Percentiles rank a stretch among this genome's conserved stretches.
phyloP scores from a whole-genome alignment of 1,284 basidiomycete species.

The Microbotryomycetes sp. region DNA sequence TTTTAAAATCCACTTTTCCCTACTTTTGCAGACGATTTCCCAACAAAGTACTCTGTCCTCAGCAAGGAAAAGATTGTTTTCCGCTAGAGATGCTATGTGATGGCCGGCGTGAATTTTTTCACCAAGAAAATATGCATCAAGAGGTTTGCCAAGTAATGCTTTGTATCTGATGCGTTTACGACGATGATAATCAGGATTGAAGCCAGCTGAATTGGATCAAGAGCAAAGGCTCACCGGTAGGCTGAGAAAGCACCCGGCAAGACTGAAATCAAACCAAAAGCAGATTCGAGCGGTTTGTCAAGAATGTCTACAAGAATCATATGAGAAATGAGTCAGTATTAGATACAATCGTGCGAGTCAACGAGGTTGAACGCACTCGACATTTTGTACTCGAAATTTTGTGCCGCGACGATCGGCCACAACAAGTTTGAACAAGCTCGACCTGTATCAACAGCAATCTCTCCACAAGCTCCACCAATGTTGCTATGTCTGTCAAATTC shows the following conservation, averaged over 20 bases:
- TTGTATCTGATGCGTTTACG: no score
- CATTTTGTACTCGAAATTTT: conserved; percentile 62
- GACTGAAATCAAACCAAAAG: conserved; percentile 82
- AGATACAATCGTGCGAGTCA: not conserved
- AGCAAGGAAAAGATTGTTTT: conserved; percentile 65
- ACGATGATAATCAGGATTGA: no score
- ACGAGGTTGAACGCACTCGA: conserved; percentile 2
- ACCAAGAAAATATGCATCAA: conserved; percentile 86
- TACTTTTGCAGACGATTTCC: conserved; percentile 82
- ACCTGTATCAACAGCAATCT: conserved; percentile 19
- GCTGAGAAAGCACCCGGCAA: conserved; percentile 81
- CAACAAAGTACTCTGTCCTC: conserved; percentile 44
- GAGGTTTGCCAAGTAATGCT: conserved; percentile 52
- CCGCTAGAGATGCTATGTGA: conserved; percentile 44
- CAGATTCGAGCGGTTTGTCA: conserved; percentile 76
- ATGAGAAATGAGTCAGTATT: not conserved
- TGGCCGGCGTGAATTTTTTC: conserved; percentile 62
- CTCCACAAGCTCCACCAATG: conserved; percentile 68
- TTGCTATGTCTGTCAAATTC: conserved; percentile 70
- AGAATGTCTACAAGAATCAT: conserved; percentile 32
- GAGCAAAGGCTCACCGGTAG: conserved; percentile 73
- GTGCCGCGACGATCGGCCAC: conserved; percentile 79
- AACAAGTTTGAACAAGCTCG: conserved; percentile 57
- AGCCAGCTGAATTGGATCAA: no score
- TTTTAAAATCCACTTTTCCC: conserved; percentile 58